Conservation (phyloP, 345 rosid genomes). For the Microthlaspi erraticum region DNA sequence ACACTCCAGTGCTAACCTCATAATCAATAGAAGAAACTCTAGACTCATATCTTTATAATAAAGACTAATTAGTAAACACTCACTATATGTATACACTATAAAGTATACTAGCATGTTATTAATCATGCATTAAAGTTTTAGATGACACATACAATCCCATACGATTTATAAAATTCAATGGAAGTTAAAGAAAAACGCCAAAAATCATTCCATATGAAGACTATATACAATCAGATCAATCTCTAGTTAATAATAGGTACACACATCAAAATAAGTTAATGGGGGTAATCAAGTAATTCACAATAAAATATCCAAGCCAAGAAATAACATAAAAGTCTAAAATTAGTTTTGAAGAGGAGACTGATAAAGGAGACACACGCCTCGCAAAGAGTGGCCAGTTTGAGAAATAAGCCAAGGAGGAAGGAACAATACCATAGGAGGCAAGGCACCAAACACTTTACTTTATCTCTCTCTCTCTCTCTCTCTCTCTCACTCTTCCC, state of each 20-base stretch:
- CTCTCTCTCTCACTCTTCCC: not conserved
- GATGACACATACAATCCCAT: not conserved
- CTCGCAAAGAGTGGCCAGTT: conserved; percentile 3
- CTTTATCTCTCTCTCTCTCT: conserved; percentile 17
- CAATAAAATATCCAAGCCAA: not conserved
- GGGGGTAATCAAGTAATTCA: not conserved
- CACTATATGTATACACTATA: not conserved
- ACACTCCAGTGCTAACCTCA: conserved; percentile 27
- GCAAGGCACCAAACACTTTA: conserved; percentile 33
- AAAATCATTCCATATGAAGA: not conserved
- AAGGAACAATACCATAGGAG: not conserved
- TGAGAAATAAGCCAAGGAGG: conserved; percentile 6
- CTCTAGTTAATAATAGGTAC: not conserved
- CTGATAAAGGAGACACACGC: conserved; percentile 40
- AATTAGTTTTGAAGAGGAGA: conserved; percentile 17
- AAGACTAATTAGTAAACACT: not conserved
- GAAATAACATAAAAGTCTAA: conserved; percentile 24
- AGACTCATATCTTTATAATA: not conserved
- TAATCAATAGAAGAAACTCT: not conserved
- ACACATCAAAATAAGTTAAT: no score
- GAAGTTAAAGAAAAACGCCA: not conserved
- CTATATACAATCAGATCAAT: not conserved
- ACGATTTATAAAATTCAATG: not conserved
- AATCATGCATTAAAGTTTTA: not conserved
- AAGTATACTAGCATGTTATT: not conserved